phyloP scores from a whole-genome alignment of 192 early-diverging fungal species.

The Umbelopsis vinacea region DNA sequence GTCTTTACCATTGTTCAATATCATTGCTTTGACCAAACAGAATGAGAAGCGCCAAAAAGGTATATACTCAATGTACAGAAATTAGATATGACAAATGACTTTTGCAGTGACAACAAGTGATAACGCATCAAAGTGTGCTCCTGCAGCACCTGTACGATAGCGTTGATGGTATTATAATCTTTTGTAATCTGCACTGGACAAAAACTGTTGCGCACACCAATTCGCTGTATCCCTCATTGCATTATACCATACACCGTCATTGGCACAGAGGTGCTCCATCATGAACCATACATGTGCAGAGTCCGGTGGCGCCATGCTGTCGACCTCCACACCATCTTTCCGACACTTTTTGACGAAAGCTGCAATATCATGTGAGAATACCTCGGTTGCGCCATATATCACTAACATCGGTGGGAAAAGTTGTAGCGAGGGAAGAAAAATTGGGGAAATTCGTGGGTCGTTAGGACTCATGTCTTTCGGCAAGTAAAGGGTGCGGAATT shows the following conservation, averaged over 20 bases:
- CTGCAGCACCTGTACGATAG: too few species aligned
- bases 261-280: neutral
- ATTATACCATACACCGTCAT: neutral
- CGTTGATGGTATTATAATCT: neutral
- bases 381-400: neutral
- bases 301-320: neutral
- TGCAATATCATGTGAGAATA: neutral
- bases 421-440: neutral
- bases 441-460: neutral
- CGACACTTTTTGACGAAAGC: neutral
- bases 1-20: too few species aligned
- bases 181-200: neutral
- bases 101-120: neutral
- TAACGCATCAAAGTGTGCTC: neutral
- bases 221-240: neutral
- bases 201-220: neutral
- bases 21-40: too few species aligned
- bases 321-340: neutral
- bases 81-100: too few species aligned
- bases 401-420: neutral
- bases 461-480: neutral
- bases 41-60: too few species aligned
- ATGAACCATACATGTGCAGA: neutral
- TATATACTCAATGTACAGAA: too few species aligned
- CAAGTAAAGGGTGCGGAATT: neutral